These are phyloP conservation scores for Ascochyta koolunga DNA, from an alignment of 2,329 filamentous ascomycete genomes.

Conservation along the genomic window DNA sequence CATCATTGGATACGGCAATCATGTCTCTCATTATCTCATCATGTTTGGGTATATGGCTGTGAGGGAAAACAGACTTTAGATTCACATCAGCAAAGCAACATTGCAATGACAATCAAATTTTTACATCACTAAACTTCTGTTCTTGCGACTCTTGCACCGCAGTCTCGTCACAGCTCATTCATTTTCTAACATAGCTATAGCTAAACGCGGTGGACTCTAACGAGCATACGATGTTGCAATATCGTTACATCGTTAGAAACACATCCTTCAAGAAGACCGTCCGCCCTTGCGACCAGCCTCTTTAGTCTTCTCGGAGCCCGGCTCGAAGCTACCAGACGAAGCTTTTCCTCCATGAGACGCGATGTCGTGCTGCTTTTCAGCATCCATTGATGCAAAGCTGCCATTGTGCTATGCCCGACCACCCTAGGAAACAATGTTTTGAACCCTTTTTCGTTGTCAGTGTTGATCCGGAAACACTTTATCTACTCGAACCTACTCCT, in stretches of 20 bases:
- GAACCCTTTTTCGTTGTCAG: conserved; percentile 30
- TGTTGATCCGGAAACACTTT: too few species aligned
- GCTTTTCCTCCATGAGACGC: conserved; percentile 62
- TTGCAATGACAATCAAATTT: conserved; percentile 2
- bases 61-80: background rate
- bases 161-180: background rate
- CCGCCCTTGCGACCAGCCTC: conserved; percentile 64
- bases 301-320: conserved; percentile 58
- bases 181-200: background rate
- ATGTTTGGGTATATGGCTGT: background rate
- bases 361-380: conserved; percentile 55
- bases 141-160: background rate
- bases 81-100: conserved; percentile 3
- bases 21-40: conserved; percentile 2
- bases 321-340: conserved; percentile 61
- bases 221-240: background rate
- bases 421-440: conserved; percentile 53
- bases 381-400: conserved; percentile 48
- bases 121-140: background rate
- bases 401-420: conserved; percentile 46
- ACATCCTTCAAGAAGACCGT: conserved; percentile 6
- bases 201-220: background rate
- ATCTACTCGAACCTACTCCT: conserved; percentile 34
- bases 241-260: background rate
- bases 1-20: background rate